Base-by-base conservation (phyloP, 176 grass and related monocot species). In the Melocanna baccifera region DNA sequence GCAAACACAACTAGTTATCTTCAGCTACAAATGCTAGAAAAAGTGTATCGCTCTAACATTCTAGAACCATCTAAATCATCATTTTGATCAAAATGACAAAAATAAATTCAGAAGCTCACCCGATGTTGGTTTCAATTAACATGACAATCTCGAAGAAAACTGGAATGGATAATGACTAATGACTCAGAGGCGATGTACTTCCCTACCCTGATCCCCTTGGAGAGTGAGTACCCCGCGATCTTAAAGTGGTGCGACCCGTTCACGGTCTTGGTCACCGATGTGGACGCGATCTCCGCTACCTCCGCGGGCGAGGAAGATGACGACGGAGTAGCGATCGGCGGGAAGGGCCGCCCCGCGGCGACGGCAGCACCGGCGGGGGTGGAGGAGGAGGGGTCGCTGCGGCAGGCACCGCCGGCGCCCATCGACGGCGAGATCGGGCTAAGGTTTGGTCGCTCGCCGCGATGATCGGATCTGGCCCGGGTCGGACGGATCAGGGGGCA, bases 171-270 rank as follows among this genome's bases (percentile, higher is more conserved):
- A 47, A 47, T 47, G 45, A 47, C 45, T 47, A 47, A 47, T 47
- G 90, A 84, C 73, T 97, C 95, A 26, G 95, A 97, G 19, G 95
- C 90, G 86, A 89, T 92, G 88, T 92, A 97, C 84, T 97, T 97
- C 9, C 95, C 95, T 22, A 97, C 84, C 18, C 92, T 88, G 45
- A 97, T 90, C 73, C 95, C 95, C 76, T 97, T 97, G 18, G 91
- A 83, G 32, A 97, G 92, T 28, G 92, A 92, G 86, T 94, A 97
- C 4, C 95, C 95, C 3, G 78, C 87, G 85, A 97, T 91, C 84
- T 92, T 97, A 30, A 97, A 94, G 81, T 92, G 90, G 88, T 97
- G 95, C 25, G 92, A 94, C 23, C 95, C 95, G 77, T 97, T 92
- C 52, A 94, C 92, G 43, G 95, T 97, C 83, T 90, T 94, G 51